Base-by-base conservation (phyloP, 2,329 filamentous ascomycete genomes). In the Fusarium udum region DNA sequence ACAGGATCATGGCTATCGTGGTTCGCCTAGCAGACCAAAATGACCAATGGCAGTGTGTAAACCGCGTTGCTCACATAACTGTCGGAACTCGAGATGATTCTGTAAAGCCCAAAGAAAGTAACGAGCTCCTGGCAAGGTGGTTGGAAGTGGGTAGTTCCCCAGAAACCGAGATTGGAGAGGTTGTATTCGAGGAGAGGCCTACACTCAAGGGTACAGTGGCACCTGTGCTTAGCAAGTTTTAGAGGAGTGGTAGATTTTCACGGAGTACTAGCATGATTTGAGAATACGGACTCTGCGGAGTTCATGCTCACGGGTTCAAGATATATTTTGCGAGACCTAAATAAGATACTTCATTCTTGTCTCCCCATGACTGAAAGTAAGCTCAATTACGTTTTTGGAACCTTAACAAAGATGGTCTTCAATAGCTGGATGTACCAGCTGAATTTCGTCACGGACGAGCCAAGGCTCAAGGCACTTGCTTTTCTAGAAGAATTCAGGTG, bases 21-120 rank as follows among this genome's bases (percentile, higher is more conserved):
- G 94, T 94, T 22, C 90, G 95, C 15, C 85, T 97, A 6, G 83
- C 89, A 11, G 89, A 90, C 64, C 83, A 88, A 20, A 83, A 82
- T 69, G 83, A 80, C 48, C 84, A 84, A 52, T 93, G 91, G 90
- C 86, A 90, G 62, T 95, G 92, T 69, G 88, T 89, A 48, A 99
- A 99, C 79, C 83, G 87, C 20, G 87, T 97, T 37, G 91, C 95
- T 16, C 96, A 99, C 80, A 90, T 99, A 67, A 99, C 96, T 0
- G 87, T 98, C 13, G 96, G 96, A 26, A 99, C 96, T 1, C 89
- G 91, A 15, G 88, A 91, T 73, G 82, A 86, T 52, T 82, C 86
- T 13, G 90, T 98, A 78, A 98, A 98, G 84, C 95, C 96, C 0
- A 95, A 93, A 82, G 95, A 99, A 85, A 97, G 95, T 84, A 99